Percentiles rank a stretch among this genome's conserved stretches.
phyloP scores from a whole-genome alignment of 2,329 filamentous ascomycete genomes.

The Sarocladium oryzae region DNA sequence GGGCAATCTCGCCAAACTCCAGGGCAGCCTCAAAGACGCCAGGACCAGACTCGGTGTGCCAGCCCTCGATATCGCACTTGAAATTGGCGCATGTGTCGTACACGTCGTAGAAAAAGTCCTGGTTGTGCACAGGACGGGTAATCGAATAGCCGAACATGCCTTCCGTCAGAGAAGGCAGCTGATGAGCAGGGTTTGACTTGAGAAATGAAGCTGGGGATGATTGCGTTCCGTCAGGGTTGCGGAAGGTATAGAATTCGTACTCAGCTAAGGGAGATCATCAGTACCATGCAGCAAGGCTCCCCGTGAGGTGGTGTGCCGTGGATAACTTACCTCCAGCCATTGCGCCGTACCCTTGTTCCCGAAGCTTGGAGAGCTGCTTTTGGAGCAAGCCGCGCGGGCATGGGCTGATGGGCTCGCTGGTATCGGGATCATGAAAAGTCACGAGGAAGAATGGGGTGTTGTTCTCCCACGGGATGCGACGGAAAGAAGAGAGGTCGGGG shows the following conservation, averaged over 20 bases:
- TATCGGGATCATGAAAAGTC: constrained; percentile 74
- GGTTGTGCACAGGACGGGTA: constrained; percentile 79
- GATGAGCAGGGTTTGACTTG: constrained; percentile 61
- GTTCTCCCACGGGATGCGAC: constrained; percentile 86
- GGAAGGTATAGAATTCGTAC: constrained; percentile 93
- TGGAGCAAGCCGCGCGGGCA: constrained; percentile 74
- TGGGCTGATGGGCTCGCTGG: constrained; percentile 57
- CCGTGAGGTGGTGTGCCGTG: not conserved
- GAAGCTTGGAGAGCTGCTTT: constrained; percentile 60
- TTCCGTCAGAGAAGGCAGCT: constrained; percentile 76
- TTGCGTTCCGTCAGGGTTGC: constrained; percentile 50
- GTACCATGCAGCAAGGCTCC: not conserved
- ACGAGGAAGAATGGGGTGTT: constrained; percentile 81
- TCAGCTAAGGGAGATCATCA: constrained; percentile 55
- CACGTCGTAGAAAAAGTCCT: constrained; percentile 86
- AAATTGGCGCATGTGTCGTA: constrained; percentile 76
- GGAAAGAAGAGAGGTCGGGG: constrained; percentile 69
- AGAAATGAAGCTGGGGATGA: constrained; percentile 70
- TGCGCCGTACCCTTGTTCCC: constrained; percentile 64
- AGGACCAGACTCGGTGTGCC: constrained; percentile 91
- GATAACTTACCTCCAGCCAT: constrained; percentile 77
- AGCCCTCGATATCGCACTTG: constrained; percentile 78
- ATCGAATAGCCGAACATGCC: constrained; percentile 96
- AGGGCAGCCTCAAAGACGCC: constrained; percentile 94
- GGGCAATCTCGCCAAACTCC: constrained; percentile 77